A percentile compares a stretch with the other conserved stretches of the same genome.
These are phyloP conservation scores for Iberis amara DNA, from an alignment of 441 rosid genomes.

Conservation along the genomic window DNA sequence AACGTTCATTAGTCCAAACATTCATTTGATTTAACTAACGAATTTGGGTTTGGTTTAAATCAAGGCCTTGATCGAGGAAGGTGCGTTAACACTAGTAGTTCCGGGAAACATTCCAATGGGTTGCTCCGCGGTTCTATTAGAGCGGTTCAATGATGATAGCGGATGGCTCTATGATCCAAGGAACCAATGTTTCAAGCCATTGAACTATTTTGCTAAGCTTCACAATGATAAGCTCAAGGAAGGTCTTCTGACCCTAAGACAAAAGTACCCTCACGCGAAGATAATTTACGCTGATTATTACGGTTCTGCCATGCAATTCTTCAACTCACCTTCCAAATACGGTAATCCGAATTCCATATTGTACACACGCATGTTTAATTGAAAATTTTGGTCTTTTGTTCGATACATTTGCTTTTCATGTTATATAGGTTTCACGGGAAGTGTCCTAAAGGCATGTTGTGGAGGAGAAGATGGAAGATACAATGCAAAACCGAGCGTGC, in stretches of 20 bases:
- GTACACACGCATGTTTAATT: no score
- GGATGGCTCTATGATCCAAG: slow-evolving; percentile 38
- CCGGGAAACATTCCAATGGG: slow-evolving; percentile 68
- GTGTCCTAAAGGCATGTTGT: slow-evolving; percentile 52
- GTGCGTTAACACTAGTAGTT: slow-evolving; percentile 57
- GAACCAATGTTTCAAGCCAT: slow-evolving; percentile 44
- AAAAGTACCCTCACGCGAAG: slow-evolving; percentile 46
- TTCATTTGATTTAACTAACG: neutral
- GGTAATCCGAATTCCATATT: no score
- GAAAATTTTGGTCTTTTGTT: no score
- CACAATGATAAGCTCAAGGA: slow-evolving; percentile 46
- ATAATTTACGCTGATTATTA: slow-evolving; percentile 70
- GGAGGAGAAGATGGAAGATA: slow-evolving; percentile 64
- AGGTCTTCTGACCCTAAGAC: slow-evolving; percentile 36
- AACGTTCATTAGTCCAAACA: neutral
- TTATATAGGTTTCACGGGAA: slow-evolving; percentile 46
- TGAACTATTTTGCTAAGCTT: slow-evolving; percentile 41
- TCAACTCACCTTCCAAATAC: slow-evolving; percentile 40
- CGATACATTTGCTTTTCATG: no score
- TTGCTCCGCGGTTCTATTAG: slow-evolving; percentile 46
- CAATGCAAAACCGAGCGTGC: slow-evolving; percentile 42
- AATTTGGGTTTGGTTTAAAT: neutral
- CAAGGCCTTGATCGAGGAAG: slow-evolving; percentile 64
- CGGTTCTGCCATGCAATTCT: slow-evolving; percentile 44
- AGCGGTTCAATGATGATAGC: slow-evolving; percentile 34